phyloP scores from a whole-genome alignment of 179 eudicot genomes.

The Patellifolia procumbens region DNA sequence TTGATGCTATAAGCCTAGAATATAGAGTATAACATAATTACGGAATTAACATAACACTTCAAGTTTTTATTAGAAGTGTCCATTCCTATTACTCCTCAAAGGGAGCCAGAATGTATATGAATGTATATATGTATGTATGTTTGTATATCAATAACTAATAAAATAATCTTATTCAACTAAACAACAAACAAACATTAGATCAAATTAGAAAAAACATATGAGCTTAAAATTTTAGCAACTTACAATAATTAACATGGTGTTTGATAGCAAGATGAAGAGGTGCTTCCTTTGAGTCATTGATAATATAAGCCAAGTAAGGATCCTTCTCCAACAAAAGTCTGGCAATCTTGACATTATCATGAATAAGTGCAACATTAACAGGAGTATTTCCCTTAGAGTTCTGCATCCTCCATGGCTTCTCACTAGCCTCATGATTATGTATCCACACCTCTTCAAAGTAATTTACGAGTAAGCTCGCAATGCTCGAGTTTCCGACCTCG shows the following conservation, averaged over 20 bases:
- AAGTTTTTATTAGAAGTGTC: too few species aligned
- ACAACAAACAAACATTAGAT: neutral
- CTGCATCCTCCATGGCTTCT: slow-evolving; percentile 2
- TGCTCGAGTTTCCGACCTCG: neutral
- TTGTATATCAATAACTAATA: too few species aligned
- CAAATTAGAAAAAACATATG: neutral
- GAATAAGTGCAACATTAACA: slow-evolving; percentile 14
- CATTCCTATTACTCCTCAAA: too few species aligned
- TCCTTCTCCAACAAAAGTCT: slow-evolving; percentile 12
- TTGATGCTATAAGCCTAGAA: too few species aligned
- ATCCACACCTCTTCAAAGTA: neutral
- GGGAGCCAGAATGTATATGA: too few species aligned
- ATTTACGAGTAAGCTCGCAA: neutral
- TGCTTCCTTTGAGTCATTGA: slow-evolving; percentile 11
- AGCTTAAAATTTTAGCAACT: neutral
- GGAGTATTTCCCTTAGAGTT: slow-evolving; percentile 1
- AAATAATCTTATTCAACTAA: too few species aligned
- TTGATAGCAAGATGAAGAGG: slow-evolving; percentile 25
- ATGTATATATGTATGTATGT: too few species aligned
- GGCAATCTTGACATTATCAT: slow-evolving; percentile 15
- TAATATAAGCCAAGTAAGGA: neutral
- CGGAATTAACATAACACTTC: too few species aligned
- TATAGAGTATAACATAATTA: too few species aligned
- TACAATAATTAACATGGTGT: slow-evolving; percentile 7
- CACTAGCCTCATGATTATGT: neutral